phyloP scores from a whole-genome alignment of 768 basidiomycete genomes.

The Boletus vinaceobasis region DNA sequence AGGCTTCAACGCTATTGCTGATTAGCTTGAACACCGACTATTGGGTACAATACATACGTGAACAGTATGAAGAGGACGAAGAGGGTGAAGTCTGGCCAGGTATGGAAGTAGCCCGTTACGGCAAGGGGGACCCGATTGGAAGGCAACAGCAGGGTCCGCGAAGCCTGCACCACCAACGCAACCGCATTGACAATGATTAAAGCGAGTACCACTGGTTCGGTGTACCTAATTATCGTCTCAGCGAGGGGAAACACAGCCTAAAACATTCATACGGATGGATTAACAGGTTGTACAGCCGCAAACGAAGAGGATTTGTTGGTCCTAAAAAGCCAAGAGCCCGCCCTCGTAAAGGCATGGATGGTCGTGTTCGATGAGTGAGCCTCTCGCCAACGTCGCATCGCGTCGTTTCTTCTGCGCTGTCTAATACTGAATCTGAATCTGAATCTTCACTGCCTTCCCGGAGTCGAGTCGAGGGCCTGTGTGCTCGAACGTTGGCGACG shows the following conservation, averaged over 20 bases:
- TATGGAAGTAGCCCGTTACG: constrained; percentile 73
- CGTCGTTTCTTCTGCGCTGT: constrained; percentile 37
- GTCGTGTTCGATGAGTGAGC: constrained; percentile 41
- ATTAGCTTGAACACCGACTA: not conserved
- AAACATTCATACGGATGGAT: constrained; percentile 59
- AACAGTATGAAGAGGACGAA: constrained; percentile 82
- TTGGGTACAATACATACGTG: constrained; percentile 53
- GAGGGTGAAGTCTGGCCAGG: constrained; percentile 88
- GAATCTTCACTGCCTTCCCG: constrained; percentile 44
- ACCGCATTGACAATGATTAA: constrained; percentile 83
- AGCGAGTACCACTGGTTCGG: constrained; percentile 80
- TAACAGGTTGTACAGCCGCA: constrained; percentile 63
- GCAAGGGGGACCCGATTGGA: constrained; percentile 40
- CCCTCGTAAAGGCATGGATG: constrained; percentile 59
- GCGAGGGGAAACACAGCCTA: not conserved
- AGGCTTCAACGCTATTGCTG: constrained; percentile 66
- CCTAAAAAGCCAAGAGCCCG: constrained; percentile 76
- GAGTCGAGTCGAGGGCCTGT: constrained; percentile 56
- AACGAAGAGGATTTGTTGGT: constrained; percentile 60
- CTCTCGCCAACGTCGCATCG: constrained; percentile 26
- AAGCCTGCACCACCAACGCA: constrained; percentile 77
- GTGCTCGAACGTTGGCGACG: constrained; percentile 75
- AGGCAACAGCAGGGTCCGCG: constrained; percentile 55
- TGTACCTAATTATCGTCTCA: constrained; percentile 51
- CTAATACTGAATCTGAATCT: constrained; percentile 27